Evolutionary conservation across 2,329 filamentous ascomycete genomes (phyloP).

Genomic region (Acarospora socialis): DNA sequence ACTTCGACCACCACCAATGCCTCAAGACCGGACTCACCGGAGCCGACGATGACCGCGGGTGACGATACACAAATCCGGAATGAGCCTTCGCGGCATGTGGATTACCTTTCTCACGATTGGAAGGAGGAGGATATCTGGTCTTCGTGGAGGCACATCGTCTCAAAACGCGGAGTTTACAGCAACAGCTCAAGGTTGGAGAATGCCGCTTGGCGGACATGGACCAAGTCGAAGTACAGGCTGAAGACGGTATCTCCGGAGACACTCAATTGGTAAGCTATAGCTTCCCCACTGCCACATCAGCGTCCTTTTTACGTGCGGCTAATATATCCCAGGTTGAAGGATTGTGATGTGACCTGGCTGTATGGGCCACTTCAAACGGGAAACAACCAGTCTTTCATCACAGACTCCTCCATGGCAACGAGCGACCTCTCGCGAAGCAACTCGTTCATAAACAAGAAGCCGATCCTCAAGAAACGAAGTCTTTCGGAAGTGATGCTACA

Average conservation of each 20-base stretch:
- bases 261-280: conserved; percentile 65
- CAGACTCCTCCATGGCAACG: conserved; percentile 34
- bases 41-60: conserved; percentile 47
- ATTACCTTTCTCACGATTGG: conserved; percentile 89
- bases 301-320: conserved; percentile 16
- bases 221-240: conserved; percentile 76
- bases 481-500: conserved; percentile 94
- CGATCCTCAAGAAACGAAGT: conserved; percentile 90
- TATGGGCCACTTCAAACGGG: conserved; percentile 83
- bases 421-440: conserved; percentile 45
- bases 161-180: conserved; percentile 61
- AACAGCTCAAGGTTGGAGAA: conserved; percentile 81
- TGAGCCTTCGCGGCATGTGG: conserved; percentile 76
- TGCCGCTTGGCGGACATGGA: conserved; percentile 94
- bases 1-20: conserved; percentile 25
- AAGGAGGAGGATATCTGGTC: conserved; percentile 93
- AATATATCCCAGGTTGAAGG: conserved; percentile 60
- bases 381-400: conserved; percentile 37
- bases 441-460: conserved; percentile 65
- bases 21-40: conserved; percentile 45
- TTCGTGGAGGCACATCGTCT: conserved; percentile 87
- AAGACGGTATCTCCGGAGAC: conserved; percentile 82
- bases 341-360: conserved; percentile 93
- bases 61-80: conserved; percentile 65
- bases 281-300: conserved; percentile 1